A percentile compares a stretch with the other conserved stretches of the same genome.
Evolutionary conservation across 768 basidiomycete genomes (phyloP).

Genomic region (Mycena kentingensis): DNA sequence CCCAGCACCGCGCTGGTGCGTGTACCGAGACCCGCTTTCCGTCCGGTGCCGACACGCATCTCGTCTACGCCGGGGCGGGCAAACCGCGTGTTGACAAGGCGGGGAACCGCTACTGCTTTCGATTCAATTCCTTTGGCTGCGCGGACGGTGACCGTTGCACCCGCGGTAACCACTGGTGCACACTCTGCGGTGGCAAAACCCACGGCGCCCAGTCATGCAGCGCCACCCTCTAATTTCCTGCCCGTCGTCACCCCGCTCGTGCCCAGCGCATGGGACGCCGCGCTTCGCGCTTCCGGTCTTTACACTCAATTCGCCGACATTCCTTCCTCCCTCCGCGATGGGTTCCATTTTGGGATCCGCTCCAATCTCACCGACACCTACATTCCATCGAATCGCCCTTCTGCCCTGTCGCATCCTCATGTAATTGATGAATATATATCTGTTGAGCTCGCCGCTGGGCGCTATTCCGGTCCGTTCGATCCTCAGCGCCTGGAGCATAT

Average conservation of each 20-base stretch:
- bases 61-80: background rate
- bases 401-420: constrained; percentile 16
- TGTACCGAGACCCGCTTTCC: constrained; percentile 6
- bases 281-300: constrained; percentile 8
- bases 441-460: constrained; percentile 6
- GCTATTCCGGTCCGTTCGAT: constrained; percentile 20
- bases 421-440: constrained; percentile 19
- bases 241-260: constrained; percentile 27
- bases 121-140: constrained; percentile 15
- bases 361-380: constrained; percentile 10
- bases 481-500: constrained; percentile 1
- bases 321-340: constrained; percentile 21
- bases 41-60: constrained; percentile 9
- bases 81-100: constrained; percentile 4
- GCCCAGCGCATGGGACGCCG: constrained; percentile 23
- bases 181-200: constrained; percentile 13
- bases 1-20: constrained; percentile 1
- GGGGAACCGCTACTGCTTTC: constrained; percentile 18
- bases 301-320: constrained; percentile 25
- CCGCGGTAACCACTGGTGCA: constrained; percentile 16
- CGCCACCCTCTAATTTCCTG: constrained; percentile 16
- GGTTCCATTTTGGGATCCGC: constrained; percentile 28
- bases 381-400: constrained; percentile 27
- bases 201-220: constrained; percentile 26
- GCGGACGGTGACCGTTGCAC: constrained; percentile 1